These are phyloP conservation scores for Funneliformis caledonium DNA, from an alignment of 371 early-diverging fungal species.

Conservation along the genomic window DNA sequence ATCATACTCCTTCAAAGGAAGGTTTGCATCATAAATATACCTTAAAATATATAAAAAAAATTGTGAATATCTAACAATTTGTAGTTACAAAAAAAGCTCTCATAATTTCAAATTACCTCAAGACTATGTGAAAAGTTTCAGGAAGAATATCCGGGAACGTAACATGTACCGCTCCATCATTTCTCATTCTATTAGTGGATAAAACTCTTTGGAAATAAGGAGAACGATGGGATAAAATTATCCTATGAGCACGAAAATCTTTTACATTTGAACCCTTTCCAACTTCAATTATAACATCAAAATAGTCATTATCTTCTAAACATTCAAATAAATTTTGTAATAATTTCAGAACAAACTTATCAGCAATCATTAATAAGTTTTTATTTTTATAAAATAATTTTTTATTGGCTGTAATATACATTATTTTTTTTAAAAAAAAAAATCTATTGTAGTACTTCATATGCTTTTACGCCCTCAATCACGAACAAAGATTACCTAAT, in stretches of 20 bases:
- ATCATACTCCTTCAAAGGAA: not conserved
- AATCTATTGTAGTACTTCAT: no score
- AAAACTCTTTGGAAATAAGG: constrained; percentile 6
- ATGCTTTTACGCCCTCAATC: no score
- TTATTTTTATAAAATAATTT: no score
- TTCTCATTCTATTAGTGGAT: not conserved
- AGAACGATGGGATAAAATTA: constrained; percentile 18
- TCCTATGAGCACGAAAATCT: constrained; percentile 12
- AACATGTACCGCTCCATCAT: not conserved
- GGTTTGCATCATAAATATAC: not conserved
- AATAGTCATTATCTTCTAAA: not conserved
- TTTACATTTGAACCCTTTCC: constrained; percentile 10
- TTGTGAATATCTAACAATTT: not conserved
- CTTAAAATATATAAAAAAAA: not conserved
- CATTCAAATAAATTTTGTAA: constrained; percentile 2
- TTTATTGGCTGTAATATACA: no score
- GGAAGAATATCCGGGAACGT: not conserved
- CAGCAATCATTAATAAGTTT: no score
- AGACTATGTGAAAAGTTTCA: not conserved
- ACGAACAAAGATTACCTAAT: no score
- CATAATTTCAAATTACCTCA: no score
- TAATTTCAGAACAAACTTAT: not conserved
- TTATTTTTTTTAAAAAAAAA: no score
- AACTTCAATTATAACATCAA: constrained; percentile 31
- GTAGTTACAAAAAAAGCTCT: not conserved